Evolutionary conservation across 1,284 basidiomycete genomes (phyloP).

Genomic region (Volvariella volvacea): DNA sequence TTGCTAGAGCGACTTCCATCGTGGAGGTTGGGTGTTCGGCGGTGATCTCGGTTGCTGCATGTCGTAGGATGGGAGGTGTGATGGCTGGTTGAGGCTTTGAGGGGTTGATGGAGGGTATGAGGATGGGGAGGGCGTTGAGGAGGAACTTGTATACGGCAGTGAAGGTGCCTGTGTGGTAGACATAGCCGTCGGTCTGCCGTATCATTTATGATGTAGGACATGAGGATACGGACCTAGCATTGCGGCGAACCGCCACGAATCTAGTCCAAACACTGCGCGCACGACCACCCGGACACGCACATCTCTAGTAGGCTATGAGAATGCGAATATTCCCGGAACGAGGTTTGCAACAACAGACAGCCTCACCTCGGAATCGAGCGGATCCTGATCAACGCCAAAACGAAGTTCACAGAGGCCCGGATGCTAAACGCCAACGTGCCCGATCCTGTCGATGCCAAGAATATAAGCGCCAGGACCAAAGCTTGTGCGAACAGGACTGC

Average conservation of each 20-base stretch:
- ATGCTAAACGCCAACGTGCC: slow-evolving; percentile 74
- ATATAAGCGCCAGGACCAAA: not conserved
- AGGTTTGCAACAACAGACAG: not conserved
- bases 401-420: slow-evolving; percentile 74
- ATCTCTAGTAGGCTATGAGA: slow-evolving; percentile 25
- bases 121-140: slow-evolving; percentile 76
- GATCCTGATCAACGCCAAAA: slow-evolving; percentile 67
- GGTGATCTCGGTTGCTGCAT: slow-evolving; percentile 24
- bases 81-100: slow-evolving; percentile 4
- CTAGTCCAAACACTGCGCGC: slow-evolving; percentile 73
- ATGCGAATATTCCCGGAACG: slow-evolving; percentile 1
- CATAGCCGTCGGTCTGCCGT: not conserved
- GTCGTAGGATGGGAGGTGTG: slow-evolving; percentile 31
- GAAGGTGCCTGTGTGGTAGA: slow-evolving; percentile 56
- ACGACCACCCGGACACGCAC: slow-evolving; percentile 56
- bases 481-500: slow-evolving; percentile 2
- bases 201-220: slow-evolving; percentile 3
- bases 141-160: slow-evolving; percentile 79
- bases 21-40: slow-evolving; percentile 19
- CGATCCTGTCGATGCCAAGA: slow-evolving; percentile 48
- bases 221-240: slow-evolving; percentile 63
- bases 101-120: slow-evolving; percentile 48
- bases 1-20: slow-evolving; percentile 18
- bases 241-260: slow-evolving; percentile 75
- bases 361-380: slow-evolving; percentile 56